Conservation (phyloP, 306 rosid genomes). For the Vigna mungo region DNA sequence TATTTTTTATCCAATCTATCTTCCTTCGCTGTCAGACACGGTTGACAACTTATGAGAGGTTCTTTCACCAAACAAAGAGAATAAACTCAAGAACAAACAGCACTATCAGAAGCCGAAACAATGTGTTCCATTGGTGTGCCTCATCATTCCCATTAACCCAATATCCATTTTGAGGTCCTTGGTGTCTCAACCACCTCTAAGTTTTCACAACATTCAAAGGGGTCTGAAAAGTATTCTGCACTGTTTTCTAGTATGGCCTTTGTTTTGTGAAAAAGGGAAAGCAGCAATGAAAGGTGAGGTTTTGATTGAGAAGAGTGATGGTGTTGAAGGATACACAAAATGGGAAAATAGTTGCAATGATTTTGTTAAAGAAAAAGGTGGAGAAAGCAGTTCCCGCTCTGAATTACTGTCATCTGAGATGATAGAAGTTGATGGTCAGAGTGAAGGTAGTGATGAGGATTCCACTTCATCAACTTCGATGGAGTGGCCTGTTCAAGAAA, state of each 20-base stretch:
- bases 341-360: conserved; percentile 45
- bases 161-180: conserved; percentile 51
- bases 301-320: conserved; percentile 50
- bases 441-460: conserved; percentile 70
- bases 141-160: conserved; percentile 25
- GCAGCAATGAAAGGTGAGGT: conserved; percentile 54
- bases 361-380: conserved; percentile 57
- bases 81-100: conserved; percentile 42
- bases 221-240: conserved; percentile 49
- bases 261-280: conserved; percentile 40
- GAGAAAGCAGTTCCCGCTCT: conserved; percentile 68
- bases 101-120: conserved; percentile 57
- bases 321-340: conserved; percentile 43
- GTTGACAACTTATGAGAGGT: conserved; percentile 64
- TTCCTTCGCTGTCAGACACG: conserved; percentile 55
- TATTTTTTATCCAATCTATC: too few species aligned
- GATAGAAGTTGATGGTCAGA: conserved; percentile 64
- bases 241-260: conserved; percentile 51
- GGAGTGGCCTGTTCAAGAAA: conserved; percentile 60
- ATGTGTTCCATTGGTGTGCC: conserved; percentile 36
- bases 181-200: conserved; percentile 50
- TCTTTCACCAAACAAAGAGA: conserved; percentile 43
- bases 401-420: conserved; percentile 69
- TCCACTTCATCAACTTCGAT: conserved; percentile 57
- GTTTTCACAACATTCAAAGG: conserved; percentile 46